Conservation (phyloP, 257 asterid species). For the Haberlea rhodopensis region DNA sequence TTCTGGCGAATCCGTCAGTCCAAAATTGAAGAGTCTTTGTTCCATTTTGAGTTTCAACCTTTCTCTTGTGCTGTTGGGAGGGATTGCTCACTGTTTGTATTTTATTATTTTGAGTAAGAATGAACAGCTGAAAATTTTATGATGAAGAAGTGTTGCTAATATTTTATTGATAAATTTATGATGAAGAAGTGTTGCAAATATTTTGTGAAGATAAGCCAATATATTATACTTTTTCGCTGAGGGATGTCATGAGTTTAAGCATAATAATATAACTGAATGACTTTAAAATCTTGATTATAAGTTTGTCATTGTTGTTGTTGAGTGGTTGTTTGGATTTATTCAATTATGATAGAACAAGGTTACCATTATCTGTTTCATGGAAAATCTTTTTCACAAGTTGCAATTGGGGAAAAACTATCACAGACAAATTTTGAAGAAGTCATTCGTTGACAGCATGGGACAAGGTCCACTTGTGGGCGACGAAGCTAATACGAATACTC, state of each 20-base stretch:
- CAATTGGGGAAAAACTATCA: not conserved
- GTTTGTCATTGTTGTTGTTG: not conserved
- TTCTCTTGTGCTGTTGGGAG: not conserved
- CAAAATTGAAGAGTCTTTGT: not conserved
- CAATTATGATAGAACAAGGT: slow-evolving; percentile 3
- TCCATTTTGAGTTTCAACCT: not conserved
- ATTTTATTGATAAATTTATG: slow-evolving; percentile 6
- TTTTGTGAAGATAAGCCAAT: not conserved
- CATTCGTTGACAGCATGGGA: not conserved
- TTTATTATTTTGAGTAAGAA: not conserved
- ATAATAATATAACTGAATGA: not conserved
- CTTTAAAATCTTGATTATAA: not conserved
- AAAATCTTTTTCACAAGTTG: not conserved
- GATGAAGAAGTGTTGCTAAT: no score
- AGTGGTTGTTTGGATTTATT: slow-evolving; percentile 5
- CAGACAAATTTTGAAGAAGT: not conserved
- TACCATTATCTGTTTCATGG: not conserved
- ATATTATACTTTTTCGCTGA: not conserved
- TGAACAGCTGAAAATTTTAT: not conserved
- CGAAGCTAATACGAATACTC: not conserved
- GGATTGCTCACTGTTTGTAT: slow-evolving; percentile 2
- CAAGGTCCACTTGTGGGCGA: not conserved
- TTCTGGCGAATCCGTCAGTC: not conserved
- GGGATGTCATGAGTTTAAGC: slow-evolving; percentile 3
- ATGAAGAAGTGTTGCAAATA: not conserved